Base-by-base conservation (phyloP, 108 stramenopile species). In the Nitzschia sp. region DNA sequence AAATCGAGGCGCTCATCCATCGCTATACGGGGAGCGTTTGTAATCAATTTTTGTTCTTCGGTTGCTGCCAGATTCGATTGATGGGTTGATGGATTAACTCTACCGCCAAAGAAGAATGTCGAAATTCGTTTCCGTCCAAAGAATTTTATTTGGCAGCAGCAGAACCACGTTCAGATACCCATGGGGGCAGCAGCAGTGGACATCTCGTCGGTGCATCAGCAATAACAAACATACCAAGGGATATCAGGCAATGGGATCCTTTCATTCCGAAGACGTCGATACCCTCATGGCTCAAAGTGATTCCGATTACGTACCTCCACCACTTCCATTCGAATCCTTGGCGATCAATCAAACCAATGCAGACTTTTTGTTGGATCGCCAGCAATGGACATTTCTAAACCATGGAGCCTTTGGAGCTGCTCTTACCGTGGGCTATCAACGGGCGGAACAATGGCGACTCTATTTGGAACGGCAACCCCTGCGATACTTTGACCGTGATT, bases 231-330 rank as follows among this genome's bases (percentile, higher is more conserved):
- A 69, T 32, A 76, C 70, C 19, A 63, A 81, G 45, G 84, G 85
- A 15, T 89, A 89, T 70, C 58, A 83, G 64, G 79, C 82, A 4
- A 85, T 89, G 33, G 88, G 88, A 31, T 84, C 82, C 45, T 89
- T 89, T 59, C 88, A 89, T 65, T 82, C 85, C 33, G 85, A 89
- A 30, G 72, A 85, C 70, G 80, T 86, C 11, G 88, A 83, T 67
- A 66, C 73, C 19, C 58, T 89, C 2, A 73, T 86, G 59, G 48
- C 57, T 24, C 72, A 77, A 17, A 58, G 82, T 29, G 59, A 80
- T 31, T 60, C 60, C 13, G 66, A 72, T 8, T 89, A 86, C 56
- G 18, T 31, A 49, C 47, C 79, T 26, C 88, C 88, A 18, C 49
- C 54, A 15, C 66, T 89, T 13, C 85, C 88, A 24, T 86, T 89